Percentiles rank a stretch among this genome's conserved stretches.
phyloP scores from a whole-genome alignment of 1,284 basidiomycete genomes.

The Cryptococcus sp. region DNA sequence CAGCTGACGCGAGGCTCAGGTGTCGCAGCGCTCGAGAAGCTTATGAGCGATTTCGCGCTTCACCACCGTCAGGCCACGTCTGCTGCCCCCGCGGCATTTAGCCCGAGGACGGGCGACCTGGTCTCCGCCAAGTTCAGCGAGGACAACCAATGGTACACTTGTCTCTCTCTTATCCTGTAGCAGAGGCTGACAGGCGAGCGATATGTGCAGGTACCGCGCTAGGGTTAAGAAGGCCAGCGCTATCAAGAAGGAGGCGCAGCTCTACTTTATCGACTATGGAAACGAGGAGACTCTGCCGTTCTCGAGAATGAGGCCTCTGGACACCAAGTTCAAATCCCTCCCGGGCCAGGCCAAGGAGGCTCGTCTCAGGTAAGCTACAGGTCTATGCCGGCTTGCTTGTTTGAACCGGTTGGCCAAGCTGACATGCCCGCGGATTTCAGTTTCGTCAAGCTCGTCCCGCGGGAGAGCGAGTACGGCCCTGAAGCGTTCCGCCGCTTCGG shows the following conservation, averaged over 20 bases:
- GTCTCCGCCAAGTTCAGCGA: constrained; percentile 66
- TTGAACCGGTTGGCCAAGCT: no score
- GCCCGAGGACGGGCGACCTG: constrained; percentile 77
- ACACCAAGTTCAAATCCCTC: constrained; percentile 76
- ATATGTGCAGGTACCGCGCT: constrained; percentile 64
- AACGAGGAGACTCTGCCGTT: constrained; percentile 82
- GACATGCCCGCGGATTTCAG: constrained; percentile 49
- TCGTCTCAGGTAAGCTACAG: constrained; percentile 35
- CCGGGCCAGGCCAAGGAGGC: constrained; percentile 61
- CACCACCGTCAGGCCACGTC: constrained; percentile 68
- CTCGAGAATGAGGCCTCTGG: constrained; percentile 67
- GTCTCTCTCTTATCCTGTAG: not conserved
- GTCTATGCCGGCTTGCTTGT: not conserved
- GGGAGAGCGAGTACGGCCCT: constrained; percentile 74
- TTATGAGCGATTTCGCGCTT: constrained; percentile 89
- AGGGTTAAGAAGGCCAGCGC: constrained; percentile 75
- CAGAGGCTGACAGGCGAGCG: not conserved
- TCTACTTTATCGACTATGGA: constrained; percentile 57
- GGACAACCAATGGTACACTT: constrained; percentile 70
- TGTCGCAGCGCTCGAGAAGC: constrained; percentile 80
- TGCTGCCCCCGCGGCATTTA: constrained; percentile 60
- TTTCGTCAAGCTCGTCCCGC: constrained; percentile 74
- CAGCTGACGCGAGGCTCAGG: constrained; percentile 52
- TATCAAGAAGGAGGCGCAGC: constrained; percentile 62
- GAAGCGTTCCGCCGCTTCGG: constrained; percentile 85